phyloP scores from a whole-genome alignment of 2,329 filamentous ascomycete species.

The Helicocarpus griseus region DNA sequence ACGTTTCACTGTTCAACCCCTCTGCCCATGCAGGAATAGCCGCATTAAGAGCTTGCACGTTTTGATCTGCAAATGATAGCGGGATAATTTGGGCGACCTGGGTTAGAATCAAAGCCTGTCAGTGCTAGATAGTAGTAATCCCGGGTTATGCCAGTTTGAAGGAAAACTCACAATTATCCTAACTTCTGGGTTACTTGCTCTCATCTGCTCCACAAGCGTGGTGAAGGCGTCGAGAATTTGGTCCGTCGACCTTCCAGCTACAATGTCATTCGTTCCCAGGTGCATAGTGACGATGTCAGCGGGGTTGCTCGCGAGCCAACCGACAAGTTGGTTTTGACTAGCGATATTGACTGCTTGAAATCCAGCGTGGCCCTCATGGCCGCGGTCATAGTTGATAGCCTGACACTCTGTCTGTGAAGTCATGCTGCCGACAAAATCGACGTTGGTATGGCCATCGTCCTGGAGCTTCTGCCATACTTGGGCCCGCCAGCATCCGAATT shows the following conservation, averaged over 20 bases:
- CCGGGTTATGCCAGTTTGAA: no score
- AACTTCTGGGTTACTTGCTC: constrained; percentile 27
- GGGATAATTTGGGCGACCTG: constrained; percentile 36
- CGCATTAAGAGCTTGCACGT: constrained; percentile 26
- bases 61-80: constrained; percentile 20
- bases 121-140: no score
- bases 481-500: constrained; percentile 25
- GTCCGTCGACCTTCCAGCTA: constrained; percentile 19
- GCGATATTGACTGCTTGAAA: constrained; percentile 38
- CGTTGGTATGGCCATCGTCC: constrained; percentile 21
- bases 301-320: constrained; percentile 34
- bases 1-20: constrained; percentile 26
- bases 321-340: constrained; percentile 32
- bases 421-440: constrained; percentile 21
- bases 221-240: constrained; percentile 34
- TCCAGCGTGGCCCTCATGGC: constrained; percentile 38
- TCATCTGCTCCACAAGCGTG: constrained; percentile 30
- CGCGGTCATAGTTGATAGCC: constrained; percentile 26
- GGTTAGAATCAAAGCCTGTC: no score
- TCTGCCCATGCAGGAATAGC: constrained; percentile 32
- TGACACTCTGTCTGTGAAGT: background rate
- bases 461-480: constrained; percentile 25
- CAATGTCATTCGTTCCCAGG: constrained; percentile 39
- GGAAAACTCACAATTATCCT: constrained; percentile 31
- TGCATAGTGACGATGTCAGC: constrained; percentile 40